Evolutionary conservation across 805 yeast species (phyloP).

Genomic region (Myxozyma vanderwaltii): DNA sequence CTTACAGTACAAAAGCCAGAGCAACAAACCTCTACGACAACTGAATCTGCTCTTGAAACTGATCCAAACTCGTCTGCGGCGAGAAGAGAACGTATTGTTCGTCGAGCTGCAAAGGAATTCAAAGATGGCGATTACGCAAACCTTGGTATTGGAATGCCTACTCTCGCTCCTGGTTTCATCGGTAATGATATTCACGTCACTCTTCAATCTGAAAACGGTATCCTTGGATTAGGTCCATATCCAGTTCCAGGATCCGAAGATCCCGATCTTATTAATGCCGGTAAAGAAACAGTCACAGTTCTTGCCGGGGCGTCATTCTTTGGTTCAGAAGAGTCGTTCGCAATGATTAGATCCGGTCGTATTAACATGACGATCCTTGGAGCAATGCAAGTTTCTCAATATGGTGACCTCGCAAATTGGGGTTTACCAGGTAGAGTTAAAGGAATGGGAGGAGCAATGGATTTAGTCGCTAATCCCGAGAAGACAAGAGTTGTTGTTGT

Average conservation of each 20-base stretch:
- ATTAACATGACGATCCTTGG: constrained; percentile 51
- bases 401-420: constrained; percentile 58
- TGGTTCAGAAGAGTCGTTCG: constrained; percentile 55
- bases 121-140: constrained; percentile 49
- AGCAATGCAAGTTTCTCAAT: constrained; percentile 52
- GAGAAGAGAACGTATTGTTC: constrained; percentile 45
- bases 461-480: constrained; percentile 51
- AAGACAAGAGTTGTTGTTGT: constrained; percentile 51
- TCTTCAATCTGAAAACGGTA: constrained; percentile 54
- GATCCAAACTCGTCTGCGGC: constrained; percentile 28
- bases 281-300: constrained; percentile 55
- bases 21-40: background rate
- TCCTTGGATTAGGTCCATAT: constrained; percentile 54
- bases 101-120: constrained; percentile 53
- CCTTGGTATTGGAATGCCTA: constrained; percentile 56
- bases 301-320: constrained; percentile 52
- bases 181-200: constrained; percentile 45
- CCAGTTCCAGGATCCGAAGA: constrained; percentile 47
- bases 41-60: constrained; percentile 11
- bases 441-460: constrained; percentile 62
- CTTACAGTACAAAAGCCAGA: constrained; percentile 24
- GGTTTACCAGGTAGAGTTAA: constrained; percentile 54
- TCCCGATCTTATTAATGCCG: constrained; percentile 54
- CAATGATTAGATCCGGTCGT: constrained; percentile 53
- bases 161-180: constrained; percentile 50